Evolutionary conservation across 768 basidiomycete genomes (phyloP), one percentile per base, ranked within the genome.

Genomic region (Panus rudis): DNA sequence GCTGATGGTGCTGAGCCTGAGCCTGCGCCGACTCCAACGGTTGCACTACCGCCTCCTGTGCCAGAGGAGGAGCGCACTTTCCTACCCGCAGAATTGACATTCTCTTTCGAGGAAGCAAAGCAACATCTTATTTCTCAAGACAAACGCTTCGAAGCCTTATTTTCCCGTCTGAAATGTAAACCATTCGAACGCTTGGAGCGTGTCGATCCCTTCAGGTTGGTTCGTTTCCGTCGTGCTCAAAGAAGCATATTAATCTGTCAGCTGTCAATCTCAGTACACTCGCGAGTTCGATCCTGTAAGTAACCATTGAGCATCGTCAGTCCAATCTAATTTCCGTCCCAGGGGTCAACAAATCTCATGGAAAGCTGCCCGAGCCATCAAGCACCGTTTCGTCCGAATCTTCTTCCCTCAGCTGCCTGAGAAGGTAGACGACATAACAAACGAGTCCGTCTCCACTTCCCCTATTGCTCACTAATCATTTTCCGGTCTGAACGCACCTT

Each of bases 341-440:
- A 84, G 83, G 28, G 81, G 76, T 4, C 84, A 86, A 59, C 86
- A 92, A 57, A 86, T 92, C 19, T 89, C 86, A 1, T 90, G 85
- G 86, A 62, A 82, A 33, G 92, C 91, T 10, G 92, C 92, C 0
- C 72, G 85, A 17, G 80, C 87, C 16, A 90, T 94, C 47, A 79
- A 70, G 27, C 84, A 90, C 62, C 78, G 72, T 45, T 94, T 94
- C 61, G 66, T 79, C 39, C 73, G 85, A 20, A 62, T 93, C 14
- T 93, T 78, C 59, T 78, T 90, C 52, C 76, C 78, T 14, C 68
- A 76, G 7, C 64, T 92, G 3, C 84, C 88, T 1, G 88, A 89
- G 60, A 79, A 78, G 45, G 65, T 68, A 28, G 62, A 67, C 0
- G 76, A 80, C 68, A 53, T 58, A 62, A 75, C 74, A 52, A 47